phyloP scores from a whole-genome alignment of 108 stramenopile species.

The Nitzschia sp. region DNA sequence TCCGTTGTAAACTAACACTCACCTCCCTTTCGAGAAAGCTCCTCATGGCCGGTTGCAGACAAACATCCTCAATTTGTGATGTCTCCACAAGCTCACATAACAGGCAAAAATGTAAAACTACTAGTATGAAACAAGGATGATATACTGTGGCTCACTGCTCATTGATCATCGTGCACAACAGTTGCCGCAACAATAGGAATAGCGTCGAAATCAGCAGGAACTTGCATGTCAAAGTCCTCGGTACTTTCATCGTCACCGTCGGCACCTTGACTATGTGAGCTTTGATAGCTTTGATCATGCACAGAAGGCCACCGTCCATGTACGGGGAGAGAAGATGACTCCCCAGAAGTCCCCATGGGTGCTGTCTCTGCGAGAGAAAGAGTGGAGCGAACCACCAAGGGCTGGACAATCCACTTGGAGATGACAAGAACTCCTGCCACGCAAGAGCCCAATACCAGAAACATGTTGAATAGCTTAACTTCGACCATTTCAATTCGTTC shows the following conservation, averaged over 20 bases:
- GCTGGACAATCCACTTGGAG: conserved; percentile 24
- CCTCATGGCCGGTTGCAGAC: too few species aligned
- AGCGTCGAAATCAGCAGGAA: conserved; percentile 31
- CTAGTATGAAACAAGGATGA: too few species aligned
- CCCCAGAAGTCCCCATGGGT: background rate
- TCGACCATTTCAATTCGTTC: background rate
- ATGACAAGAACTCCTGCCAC: conserved; percentile 17
- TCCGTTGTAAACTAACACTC: too few species aligned
- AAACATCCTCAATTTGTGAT: too few species aligned
- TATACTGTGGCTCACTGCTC: background rate
- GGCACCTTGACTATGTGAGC: background rate
- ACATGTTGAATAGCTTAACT: conserved; percentile 16
- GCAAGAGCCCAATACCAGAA: conserved; percentile 9
- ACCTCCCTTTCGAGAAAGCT: too few species aligned
- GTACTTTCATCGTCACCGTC: background rate
- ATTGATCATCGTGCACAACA: conserved; percentile 1
- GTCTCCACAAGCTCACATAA: too few species aligned
- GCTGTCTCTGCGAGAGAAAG: background rate
- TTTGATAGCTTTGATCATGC: background rate
- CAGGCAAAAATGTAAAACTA: too few species aligned
- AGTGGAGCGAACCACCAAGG: conserved; percentile 8
- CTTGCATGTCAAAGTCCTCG: conserved; percentile 20
- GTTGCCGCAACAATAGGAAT: conserved; percentile 31
- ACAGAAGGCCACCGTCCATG: background rate
- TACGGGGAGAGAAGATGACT: background rate